Base-by-base conservation (phyloP, 179 eudicot species). In the Silene coronaria region DNA sequence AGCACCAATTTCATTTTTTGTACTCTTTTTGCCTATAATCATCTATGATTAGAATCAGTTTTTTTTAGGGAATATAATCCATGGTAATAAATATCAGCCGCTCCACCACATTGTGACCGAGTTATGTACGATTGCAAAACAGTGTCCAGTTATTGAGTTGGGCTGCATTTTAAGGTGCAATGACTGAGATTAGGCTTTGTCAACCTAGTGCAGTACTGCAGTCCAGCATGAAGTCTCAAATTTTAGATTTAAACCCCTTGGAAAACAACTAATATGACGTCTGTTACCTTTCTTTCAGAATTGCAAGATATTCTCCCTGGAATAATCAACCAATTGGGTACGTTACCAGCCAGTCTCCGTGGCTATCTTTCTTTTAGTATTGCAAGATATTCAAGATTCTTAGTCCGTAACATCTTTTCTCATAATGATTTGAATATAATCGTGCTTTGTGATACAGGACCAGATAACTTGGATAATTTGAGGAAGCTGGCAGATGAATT, bases 271-370 rank as follows among this genome's bases (percentile, higher is more conserved):
- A 6, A 26, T 19, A 6, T 16, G 12, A 26, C n/a, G 22, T 4
- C 3, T 51, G 16, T 51, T 26, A 6, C 26, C 6, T 12, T 34
- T 72, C 5, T 70, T 65, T 4, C 97, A 93, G 98, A 91, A 74
- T 87, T 93, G 86, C 89, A 88, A 84, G 98, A 93, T 81, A 88
- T 93, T 68, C 96, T 93, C 60, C 98, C 98, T 10, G 92, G 92
- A 76, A 91, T 93, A 55, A 87, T 91, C 78, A 87, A 90, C 82
- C 97, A 93, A 79, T 81, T 93, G 77, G 98, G 98, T 93, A 91
- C 66, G 86, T 73, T 55, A 24, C 45, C 42, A 12, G n/a, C 13
- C 64, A 19, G 6, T 7, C 13, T 57, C 69, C 28, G 24, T 13
- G 45, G 34, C 6, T 30, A 12, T 38, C 7, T 38, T 4, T 38